These are phyloP conservation scores for Celoporthe dispersa DNA, from an alignment of 2,329 filamentous ascomycete genomes.

Conservation along the genomic window DNA sequence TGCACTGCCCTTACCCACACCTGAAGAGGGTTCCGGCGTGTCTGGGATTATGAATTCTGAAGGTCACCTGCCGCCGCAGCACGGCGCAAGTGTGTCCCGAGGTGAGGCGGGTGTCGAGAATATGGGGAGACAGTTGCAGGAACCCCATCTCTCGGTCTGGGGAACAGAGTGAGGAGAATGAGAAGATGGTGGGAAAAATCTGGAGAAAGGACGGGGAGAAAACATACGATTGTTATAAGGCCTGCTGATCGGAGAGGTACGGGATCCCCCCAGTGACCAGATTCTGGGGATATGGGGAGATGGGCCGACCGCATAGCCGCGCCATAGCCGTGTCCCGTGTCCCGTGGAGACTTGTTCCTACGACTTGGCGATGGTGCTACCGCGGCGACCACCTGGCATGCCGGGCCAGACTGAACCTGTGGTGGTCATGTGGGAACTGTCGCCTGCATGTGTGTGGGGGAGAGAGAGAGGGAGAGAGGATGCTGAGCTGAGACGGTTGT, in stretches of 20 bases:
- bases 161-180: conserved; percentile 20
- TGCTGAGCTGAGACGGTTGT: conserved; percentile 7
- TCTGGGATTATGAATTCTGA: background rate
- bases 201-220: conserved; percentile 24
- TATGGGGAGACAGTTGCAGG: conserved; percentile 19
- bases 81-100: background rate
- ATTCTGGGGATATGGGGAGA: conserved; percentile 22
- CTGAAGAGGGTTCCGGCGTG: background rate
- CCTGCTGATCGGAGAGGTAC: conserved; percentile 26
- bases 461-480: background rate
- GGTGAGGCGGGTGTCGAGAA: background rate
- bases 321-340: conserved; percentile 8
- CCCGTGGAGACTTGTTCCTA: background rate
- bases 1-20: background rate
- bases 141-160: conserved; percentile 19
- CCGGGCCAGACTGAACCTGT: background rate
- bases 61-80: conserved; percentile 9
- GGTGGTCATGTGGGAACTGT: background rate
- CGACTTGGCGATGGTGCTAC: background rate
- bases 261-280: conserved; percentile 16
- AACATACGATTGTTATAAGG: conserved; percentile 31
- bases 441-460: background rate
- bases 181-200: conserved; percentile 16
- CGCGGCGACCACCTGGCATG: background rate
- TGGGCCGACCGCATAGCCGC: conserved; percentile 14